phyloP scores from a whole-genome alignment of 306 rosid species.

The Inga oerstediana region DNA sequence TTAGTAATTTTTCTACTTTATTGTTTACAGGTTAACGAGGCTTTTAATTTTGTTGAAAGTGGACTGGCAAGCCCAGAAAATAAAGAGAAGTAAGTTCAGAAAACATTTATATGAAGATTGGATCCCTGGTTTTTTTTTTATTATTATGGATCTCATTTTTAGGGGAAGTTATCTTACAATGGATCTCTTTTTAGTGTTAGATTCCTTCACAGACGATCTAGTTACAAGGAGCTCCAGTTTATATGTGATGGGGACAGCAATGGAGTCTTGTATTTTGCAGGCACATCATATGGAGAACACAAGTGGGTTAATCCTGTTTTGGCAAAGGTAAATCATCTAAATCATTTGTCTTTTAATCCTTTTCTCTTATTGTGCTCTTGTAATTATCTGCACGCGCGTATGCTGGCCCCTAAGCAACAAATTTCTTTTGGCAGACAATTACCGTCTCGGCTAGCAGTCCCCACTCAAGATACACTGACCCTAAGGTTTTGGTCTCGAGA shows the following conservation, averaged over 20 bases:
- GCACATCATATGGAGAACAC: conserved; percentile 90
- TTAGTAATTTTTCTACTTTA: conserved; percentile 13
- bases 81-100: conserved; percentile 61
- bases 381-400: not conserved
- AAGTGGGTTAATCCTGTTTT: conserved; percentile 96
- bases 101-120: not conserved
- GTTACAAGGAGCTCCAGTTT: conserved; percentile 88
- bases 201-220: conserved; percentile 82
- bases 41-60: conserved; percentile 50
- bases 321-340: conserved; percentile 62
- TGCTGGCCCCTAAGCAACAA: conserved; percentile 1
- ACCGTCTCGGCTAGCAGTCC: conserved; percentile 80
- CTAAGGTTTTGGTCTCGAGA: conserved; percentile 91
- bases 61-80: conserved; percentile 51
- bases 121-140: conserved; percentile 3
- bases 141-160: conserved; percentile 2
- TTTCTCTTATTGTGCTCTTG: not conserved
- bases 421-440: conserved; percentile 57
- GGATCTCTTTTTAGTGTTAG: conserved; percentile 55
- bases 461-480: conserved; percentile 87
- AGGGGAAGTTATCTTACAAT: conserved; percentile 19
- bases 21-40: conserved; percentile 68
- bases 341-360: not conserved
- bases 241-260: conserved; percentile 88
- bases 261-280: conserved; percentile 85